Conservation (phyloP, 768 basidiomycete species). For the Ramaria rubella region DNA sequence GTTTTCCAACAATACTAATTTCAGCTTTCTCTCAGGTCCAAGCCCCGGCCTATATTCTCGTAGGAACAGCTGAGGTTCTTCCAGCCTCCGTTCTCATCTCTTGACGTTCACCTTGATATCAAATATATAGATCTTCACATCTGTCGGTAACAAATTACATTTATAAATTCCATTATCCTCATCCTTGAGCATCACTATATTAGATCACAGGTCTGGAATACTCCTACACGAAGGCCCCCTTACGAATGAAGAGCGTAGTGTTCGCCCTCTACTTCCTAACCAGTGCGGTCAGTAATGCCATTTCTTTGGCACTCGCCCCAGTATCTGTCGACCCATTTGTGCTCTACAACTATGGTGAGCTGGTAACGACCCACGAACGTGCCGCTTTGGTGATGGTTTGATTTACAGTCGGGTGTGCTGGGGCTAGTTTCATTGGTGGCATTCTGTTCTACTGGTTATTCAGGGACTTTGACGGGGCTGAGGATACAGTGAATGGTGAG, state of each 20-base stretch:
- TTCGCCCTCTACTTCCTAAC: slow-evolving; percentile 7
- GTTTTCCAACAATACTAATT: neutral
- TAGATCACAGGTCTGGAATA: slow-evolving; percentile 11
- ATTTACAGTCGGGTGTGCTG: slow-evolving; percentile 6
- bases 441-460: slow-evolving; percentile 7
- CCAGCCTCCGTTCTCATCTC: neutral
- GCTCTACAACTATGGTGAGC: slow-evolving; percentile 10
- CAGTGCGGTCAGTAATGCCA: slow-evolving; percentile 4
- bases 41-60: slow-evolving; percentile 9
- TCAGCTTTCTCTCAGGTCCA: neutral
- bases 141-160: neutral
- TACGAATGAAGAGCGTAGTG: slow-evolving; percentile 9
- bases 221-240: slow-evolving; percentile 3
- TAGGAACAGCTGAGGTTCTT: slow-evolving; percentile 8
- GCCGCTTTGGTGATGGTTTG: neutral
- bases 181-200: too few species aligned
- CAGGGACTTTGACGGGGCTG: slow-evolving; percentile 4
- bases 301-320: slow-evolving; percentile 7
- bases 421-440: slow-evolving; percentile 8
- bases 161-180: neutral
- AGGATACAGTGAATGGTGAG: slow-evolving; percentile 6
- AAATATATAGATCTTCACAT: slow-evolving; percentile 1
- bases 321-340: slow-evolving; percentile 11
- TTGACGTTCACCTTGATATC: neutral
- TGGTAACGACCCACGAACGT: neutral